Percentiles rank a stretch among this genome's conserved stretches.
These are phyloP conservation scores for Penicillium sp. DNA, from an alignment of 2,329 filamentous ascomycete species.

Conservation along the genomic window DNA sequence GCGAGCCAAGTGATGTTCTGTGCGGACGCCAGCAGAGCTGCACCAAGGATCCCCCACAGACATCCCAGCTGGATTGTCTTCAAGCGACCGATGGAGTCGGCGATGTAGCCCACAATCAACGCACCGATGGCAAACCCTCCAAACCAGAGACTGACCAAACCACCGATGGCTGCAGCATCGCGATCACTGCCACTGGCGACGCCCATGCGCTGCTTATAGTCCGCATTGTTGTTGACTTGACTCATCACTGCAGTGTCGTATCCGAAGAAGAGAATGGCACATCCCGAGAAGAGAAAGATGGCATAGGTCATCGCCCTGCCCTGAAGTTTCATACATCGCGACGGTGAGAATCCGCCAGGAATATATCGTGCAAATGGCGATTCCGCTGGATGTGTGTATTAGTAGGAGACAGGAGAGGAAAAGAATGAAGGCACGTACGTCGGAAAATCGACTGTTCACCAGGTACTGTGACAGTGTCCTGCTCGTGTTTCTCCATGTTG, in stretches of 20 bases:
- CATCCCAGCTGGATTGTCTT: constrained; percentile 27
- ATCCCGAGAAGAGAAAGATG: constrained; percentile 15
- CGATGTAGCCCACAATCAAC: constrained; percentile 24
- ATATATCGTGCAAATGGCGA: constrained; percentile 3
- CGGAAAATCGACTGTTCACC: constrained; percentile 8
- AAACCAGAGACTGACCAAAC: constrained; percentile 29
- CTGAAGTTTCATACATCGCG: constrained; percentile 7
- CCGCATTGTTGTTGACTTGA: constrained; percentile 26
- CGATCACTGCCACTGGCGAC: constrained; percentile 15
- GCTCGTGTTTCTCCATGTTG: not conserved
- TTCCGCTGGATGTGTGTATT: not conserved
- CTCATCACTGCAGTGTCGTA: constrained; percentile 27
- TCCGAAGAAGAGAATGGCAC: constrained; percentile 23
- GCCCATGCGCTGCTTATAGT: constrained; percentile 25
- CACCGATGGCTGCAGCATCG: constrained; percentile 26
- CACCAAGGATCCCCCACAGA: constrained; percentile 26
- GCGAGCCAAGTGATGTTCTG: constrained; percentile 27
- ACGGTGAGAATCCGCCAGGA: constrained; percentile 11
- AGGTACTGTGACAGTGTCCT: not conserved
- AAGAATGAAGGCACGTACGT: not conserved
- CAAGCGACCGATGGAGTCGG: constrained; percentile 27
- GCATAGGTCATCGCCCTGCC: constrained; percentile 9
- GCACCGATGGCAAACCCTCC: constrained; percentile 26
- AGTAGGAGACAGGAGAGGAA: not conserved
- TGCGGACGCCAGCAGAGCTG: constrained; percentile 20